phyloP scores from a whole-genome alignment of 1,284 basidiomycete species.

The Tilletia horrida region DNA sequence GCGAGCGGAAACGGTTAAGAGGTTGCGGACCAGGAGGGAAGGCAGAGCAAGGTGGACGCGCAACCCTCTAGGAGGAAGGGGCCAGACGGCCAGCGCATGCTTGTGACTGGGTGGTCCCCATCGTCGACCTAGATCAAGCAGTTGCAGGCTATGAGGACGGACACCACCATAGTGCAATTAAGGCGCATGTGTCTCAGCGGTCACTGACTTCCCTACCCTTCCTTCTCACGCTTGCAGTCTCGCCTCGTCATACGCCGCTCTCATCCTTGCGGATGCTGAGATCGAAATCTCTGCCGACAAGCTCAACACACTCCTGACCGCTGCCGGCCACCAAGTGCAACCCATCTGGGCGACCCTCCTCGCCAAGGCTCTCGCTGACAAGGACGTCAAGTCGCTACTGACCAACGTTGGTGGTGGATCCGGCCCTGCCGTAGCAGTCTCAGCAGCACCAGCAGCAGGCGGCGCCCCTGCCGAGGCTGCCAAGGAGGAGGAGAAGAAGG shows the following conservation, averaged over 20 bases:
- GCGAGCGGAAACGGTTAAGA: too few relatives aligned
- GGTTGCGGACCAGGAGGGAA: too few relatives aligned
- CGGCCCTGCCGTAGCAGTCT: slow-evolving; percentile 60
- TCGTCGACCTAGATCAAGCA: too few relatives aligned
- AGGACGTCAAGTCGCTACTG: slow-evolving; percentile 91
- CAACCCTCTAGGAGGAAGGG: too few relatives aligned
- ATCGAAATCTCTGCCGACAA: slow-evolving; percentile 93
- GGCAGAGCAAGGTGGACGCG: too few relatives aligned
- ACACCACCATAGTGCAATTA: neutral
- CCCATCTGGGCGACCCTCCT: slow-evolving; percentile 96
- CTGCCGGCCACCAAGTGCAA: slow-evolving; percentile 83
- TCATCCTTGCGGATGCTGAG: slow-evolving; percentile 82
- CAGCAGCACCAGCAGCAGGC: slow-evolving; percentile 62
- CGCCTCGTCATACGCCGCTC: slow-evolving; percentile 66
- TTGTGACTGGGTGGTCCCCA: too few relatives aligned
- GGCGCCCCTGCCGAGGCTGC: slow-evolving; percentile 64
- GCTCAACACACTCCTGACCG: slow-evolving; percentile 75
- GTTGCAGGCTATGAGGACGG: neutral
- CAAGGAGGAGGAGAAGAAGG: slow-evolving; percentile 75
- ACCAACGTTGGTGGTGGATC: slow-evolving; percentile 84
- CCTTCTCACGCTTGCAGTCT: slow-evolving; percentile 24
- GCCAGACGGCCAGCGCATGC: too few relatives aligned
- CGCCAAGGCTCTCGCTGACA: slow-evolving; percentile 95
- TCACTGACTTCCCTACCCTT: neutral
- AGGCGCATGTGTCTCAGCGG: neutral